phyloP scores from a whole-genome alignment of 495 filamentous ascomycete genomes.

The Trichocladium uniseriatum region DNA sequence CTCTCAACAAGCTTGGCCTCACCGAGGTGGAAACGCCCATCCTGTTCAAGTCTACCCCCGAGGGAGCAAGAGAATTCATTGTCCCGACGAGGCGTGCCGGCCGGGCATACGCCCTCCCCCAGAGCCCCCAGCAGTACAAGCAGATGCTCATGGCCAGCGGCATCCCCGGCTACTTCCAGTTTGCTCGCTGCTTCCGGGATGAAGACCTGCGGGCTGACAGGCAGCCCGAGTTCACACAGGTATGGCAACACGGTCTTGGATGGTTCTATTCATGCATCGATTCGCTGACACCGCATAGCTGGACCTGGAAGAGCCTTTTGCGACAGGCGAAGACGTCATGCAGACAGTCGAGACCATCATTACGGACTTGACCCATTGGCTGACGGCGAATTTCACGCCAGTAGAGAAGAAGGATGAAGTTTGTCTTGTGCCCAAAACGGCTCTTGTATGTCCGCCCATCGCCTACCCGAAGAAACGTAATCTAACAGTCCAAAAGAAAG shows the following conservation, averaged over 20 bases:
- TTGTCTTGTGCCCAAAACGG: slow-evolving; percentile 20
- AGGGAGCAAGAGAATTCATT: slow-evolving; percentile 92
- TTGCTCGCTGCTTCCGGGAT: slow-evolving; percentile 91
- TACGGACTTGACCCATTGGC: slow-evolving; percentile 42
- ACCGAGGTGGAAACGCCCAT: slow-evolving; percentile 83
- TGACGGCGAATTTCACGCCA: slow-evolving; percentile 31
- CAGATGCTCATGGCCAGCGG: slow-evolving; percentile 95
- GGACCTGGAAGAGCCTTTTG: slow-evolving; percentile 88
- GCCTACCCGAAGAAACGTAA: background rate
- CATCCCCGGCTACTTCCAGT: slow-evolving; percentile 73
- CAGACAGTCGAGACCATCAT: slow-evolving; percentile 55
- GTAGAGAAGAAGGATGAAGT: slow-evolving; percentile 10
- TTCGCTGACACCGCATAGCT: slow-evolving; percentile 44
- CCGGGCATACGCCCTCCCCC: slow-evolving; percentile 79
- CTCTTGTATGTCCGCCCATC: background rate
- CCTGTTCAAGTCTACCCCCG: slow-evolving; percentile 94
- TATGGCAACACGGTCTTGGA: slow-evolving; percentile 22
- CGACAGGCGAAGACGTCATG: slow-evolving; percentile 66
- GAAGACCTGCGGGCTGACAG: slow-evolving; percentile 89
- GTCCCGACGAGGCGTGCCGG: slow-evolving; percentile 71
- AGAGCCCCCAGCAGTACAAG: slow-evolving; percentile 97
- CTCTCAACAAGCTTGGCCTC: slow-evolving; percentile 48
- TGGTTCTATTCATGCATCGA: background rate
- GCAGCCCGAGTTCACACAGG: slow-evolving; percentile 96
- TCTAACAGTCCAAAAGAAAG: background rate